These are phyloP conservation scores for Sanghuangporus sanghuang DNA, from an alignment of 1,284 basidiomycete species.

Conservation along the genomic window DNA sequence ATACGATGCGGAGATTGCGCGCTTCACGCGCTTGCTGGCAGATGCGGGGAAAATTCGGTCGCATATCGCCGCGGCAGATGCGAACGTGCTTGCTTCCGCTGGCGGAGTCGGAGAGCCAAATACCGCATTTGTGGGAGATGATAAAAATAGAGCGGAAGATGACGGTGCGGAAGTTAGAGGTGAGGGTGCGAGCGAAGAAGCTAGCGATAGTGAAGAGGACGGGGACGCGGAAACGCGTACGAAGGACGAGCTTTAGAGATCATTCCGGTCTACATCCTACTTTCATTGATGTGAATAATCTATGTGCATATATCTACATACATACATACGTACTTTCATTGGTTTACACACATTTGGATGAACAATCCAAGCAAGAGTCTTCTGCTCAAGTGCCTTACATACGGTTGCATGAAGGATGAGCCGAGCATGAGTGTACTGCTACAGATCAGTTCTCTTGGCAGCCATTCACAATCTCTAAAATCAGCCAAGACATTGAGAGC, in stretches of 20 bases:
- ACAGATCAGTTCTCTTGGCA: too few relatives aligned
- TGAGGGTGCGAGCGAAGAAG: not conserved
- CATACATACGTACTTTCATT: not conserved
- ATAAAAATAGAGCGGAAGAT: not conserved
- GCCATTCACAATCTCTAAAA: too few relatives aligned
- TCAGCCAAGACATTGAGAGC: not conserved
- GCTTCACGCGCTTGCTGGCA: constrained; percentile 64
- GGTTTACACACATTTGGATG: not conserved
- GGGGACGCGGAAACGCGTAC: not conserved
- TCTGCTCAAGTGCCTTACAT: too few relatives aligned
- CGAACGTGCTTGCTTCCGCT: constrained; percentile 64
- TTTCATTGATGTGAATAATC: not conserved
- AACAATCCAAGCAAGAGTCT: too few relatives aligned
- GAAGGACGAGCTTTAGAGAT: constrained; percentile 15
- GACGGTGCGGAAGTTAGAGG: not conserved
- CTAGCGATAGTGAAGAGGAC: not conserved
- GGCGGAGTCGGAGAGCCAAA: constrained; percentile 18
- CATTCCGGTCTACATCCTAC: not conserved
- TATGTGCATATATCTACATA: not conserved
- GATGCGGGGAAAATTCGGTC: constrained; percentile 62
- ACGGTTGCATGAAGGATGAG: too few relatives aligned
- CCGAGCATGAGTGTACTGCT: too few relatives aligned
- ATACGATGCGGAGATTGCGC: constrained; percentile 79
- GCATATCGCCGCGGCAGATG: constrained; percentile 62
- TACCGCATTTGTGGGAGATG: not conserved